Evolutionary conservation across 345 rosid genomes (phyloP).

Genomic region (Crucihimalaya himalaica): DNA sequence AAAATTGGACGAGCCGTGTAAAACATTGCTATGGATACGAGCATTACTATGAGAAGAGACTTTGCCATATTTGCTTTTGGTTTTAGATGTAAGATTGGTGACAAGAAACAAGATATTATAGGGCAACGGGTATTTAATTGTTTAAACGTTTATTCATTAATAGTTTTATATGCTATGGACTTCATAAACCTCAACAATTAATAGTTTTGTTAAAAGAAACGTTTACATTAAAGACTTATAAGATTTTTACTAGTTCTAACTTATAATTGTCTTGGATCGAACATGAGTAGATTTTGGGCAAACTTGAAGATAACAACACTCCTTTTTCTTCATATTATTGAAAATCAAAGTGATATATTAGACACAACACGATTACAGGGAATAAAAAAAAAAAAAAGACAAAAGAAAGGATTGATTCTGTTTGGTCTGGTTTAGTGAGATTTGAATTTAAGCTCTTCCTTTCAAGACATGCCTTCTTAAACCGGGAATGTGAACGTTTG

Average conservation of each 20-base stretch:
- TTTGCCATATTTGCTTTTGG: constrained; percentile 28
- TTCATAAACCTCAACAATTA: background rate
- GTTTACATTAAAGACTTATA: background rate
- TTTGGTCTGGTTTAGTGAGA: constrained; percentile 20
- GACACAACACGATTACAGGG: constrained; percentile 21
- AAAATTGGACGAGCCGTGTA: background rate
- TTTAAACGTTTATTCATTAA: background rate
- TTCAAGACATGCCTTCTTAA: constrained; percentile 69
- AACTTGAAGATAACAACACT: background rate
- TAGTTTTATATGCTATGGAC: constrained; percentile 9
- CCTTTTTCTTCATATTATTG: constrained; percentile 18
- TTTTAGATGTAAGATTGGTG: background rate
- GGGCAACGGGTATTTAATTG: background rate
- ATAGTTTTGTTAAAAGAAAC: background rate
- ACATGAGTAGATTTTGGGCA: background rate
- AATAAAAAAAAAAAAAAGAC: background rate
- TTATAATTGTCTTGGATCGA: background rate
- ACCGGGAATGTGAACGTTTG: constrained; percentile 72
- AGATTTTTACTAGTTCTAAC: background rate
- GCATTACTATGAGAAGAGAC: constrained; percentile 3
- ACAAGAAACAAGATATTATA: background rate
- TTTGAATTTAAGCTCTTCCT: constrained; percentile 40
- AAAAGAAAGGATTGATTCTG: constrained; percentile 24
- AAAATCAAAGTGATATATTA: constrained; percentile 26
- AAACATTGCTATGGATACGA: background rate